Evolutionary conservation across 768 basidiomycete species (phyloP), one percentile per base, ranked within the genome.

Genomic region (Dioszegia hungarica): DNA sequence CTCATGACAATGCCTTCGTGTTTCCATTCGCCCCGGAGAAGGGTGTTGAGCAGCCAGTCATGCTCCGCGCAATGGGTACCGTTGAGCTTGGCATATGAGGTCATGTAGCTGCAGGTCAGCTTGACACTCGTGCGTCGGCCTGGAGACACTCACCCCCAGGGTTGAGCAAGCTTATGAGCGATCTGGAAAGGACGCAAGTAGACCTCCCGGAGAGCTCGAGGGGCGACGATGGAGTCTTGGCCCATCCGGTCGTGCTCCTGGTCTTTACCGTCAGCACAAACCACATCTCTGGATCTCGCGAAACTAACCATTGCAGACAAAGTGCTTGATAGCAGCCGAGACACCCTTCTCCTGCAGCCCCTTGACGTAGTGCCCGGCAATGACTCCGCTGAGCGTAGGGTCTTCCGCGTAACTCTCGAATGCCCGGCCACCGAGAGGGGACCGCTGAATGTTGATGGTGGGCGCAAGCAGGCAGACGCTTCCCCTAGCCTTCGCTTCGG

Each of bases 281-380:
- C 20, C 34, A n/a, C n/a, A n/a, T 46, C 3, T 14, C 31, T 14
- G 15, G 25, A 22, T 24, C n/a, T n/a, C 9, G 45, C 5, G 12
- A 9, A 28, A 19, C 45, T 46, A 14, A 46, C 45, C 27, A 17
- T 46, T 46, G 28, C 47, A 48, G 19, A 85, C 84, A 60, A 87
- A 90, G 70, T 90, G 89, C 71, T 90, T 90, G 78, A 90, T 86
- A 2, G 86, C 81, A 5, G 83, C 81, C 19, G 85, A 86, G 41
- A 91, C 83, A 1, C 88, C 88, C n/a, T 82, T 82, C 19, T 74
- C 82, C 74, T 91, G 89, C 2, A 89, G 80, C 6, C 88, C 88
- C 48, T 82, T 84, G n/a, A 88, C 80, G 63, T 88, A 90, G 15
- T 85, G 81, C 0, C 86, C 81, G 1, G 86, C 82, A 17, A 87